Evolutionary conservation across 225 moss, liverwort and hornwort genomes (phyloP), one percentile per base, ranked within the genome.

Genomic region (Anthoceros angustus): DNA sequence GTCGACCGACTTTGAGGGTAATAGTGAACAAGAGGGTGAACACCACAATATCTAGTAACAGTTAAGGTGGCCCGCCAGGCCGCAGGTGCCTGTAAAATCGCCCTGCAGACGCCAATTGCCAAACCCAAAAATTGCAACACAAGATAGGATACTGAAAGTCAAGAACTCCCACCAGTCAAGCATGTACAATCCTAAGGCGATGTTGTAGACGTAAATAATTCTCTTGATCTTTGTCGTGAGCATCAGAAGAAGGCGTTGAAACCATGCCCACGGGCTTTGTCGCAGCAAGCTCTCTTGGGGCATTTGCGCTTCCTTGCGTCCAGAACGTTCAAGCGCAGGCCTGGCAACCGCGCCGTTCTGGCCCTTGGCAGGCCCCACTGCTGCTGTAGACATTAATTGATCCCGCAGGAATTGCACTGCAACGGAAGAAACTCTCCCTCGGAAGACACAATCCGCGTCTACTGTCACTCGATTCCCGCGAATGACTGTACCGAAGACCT

Each of bases 101-200:
- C 20, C 5, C 49, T 14, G 14, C 16, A 3, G 16, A 50, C 49
- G 5, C 5, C 15, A 7, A 50, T 16, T 50, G 49, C 20, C 49
- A 5, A 50, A 50, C 5, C 7, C 49, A 50, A 50, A 14, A 50
- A 45, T 14, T n/a, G n/a, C n/a, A n/a, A 8, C 49, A 50, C 15
- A 39, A 26, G 18, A 20, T 0, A 70, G 70, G 70, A 70, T 70
- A 70, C 70, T 88, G 72, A 88, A 77, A 41, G 88, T 66, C 73
- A 75, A 80, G 21, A 86, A 83, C 82, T 92, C 92, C 92, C 92
- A 92, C 86, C 84, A 83, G 61, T 92, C 92, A 69, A 92, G 70
- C 92, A 92, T 92, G 64, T 88, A 88, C 3, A 92, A 78, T 25
- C 92, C 88, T 25, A 84, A 84, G 0, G 92, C 88, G 26, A 92